Evolutionary conservation across 768 basidiomycete genomes (phyloP).

Genomic region (Favolaschia claudopus): DNA sequence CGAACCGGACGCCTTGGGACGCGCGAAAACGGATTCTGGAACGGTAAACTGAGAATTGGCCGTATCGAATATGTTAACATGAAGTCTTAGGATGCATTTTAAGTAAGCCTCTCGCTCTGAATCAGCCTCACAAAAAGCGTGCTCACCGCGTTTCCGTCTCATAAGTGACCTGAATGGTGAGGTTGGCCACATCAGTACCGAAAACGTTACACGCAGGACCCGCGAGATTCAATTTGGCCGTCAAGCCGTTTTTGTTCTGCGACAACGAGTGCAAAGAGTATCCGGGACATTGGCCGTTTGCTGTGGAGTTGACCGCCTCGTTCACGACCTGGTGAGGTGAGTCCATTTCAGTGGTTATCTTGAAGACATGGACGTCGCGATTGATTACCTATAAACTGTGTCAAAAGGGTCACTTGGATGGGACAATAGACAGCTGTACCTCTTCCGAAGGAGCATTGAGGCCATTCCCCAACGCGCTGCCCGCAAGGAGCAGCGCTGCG

Average conservation of each 20-base stretch:
- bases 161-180: conserved; percentile 73
- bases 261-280: conserved; percentile 58
- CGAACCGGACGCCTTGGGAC: background rate
- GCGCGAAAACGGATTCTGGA: conserved; percentile 53
- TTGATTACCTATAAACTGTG: no score
- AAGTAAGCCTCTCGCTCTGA: no score
- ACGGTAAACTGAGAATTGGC: conserved; percentile 69
- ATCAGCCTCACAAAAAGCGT: no score
- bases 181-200: conserved; percentile 60
- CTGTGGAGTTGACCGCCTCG: no score
- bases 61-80: conserved; percentile 71
- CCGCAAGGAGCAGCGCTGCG: background rate
- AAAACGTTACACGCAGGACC: conserved; percentile 71
- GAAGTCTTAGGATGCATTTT: conserved; percentile 52
- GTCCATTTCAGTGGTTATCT: no score
- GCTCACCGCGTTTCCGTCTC: conserved; percentile 60
- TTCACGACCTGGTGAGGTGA: no score
- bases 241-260: conserved; percentile 56
- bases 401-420: no score
- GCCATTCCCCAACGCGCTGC: background rate
- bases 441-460: background rate
- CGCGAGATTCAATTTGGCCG: conserved; percentile 59
- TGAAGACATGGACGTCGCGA: no score
- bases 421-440: no score
- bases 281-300: no score